phyloP scores from a whole-genome alignment of 805 yeast species.

The Suhomyces sp. region DNA sequence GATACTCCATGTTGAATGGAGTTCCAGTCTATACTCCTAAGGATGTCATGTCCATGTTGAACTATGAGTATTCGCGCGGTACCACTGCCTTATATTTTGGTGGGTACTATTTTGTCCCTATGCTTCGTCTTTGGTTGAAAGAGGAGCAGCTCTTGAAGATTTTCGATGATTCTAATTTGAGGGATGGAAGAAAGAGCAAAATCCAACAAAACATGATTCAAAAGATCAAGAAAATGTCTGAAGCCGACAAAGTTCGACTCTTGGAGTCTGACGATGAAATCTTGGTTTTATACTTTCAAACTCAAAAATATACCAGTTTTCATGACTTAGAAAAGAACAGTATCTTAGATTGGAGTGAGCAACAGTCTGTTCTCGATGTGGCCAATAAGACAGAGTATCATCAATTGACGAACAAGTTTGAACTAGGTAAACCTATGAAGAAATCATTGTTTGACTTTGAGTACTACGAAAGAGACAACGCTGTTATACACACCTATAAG shows the following conservation, averaged over 20 bases:
- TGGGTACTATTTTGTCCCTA: conserved; percentile 12
- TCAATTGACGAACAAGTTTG: conserved; percentile 6
- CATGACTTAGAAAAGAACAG: conserved; percentile 11
- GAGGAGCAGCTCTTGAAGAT: conserved; percentile 10
- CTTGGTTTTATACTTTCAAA: conserved; percentile 9
- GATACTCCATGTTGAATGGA: conserved; percentile 10
- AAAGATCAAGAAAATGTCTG: conserved; percentile 7
- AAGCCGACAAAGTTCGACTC: conserved; percentile 7
- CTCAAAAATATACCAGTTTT: conserved; percentile 9
- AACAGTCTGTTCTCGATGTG: conserved; percentile 3
- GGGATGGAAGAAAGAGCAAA: conserved; percentile 5
- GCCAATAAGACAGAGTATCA: conserved; percentile 7
- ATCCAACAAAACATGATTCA: conserved; percentile 13
- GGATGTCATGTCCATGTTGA: conserved; percentile 10
- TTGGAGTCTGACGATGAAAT: conserved; percentile 8
- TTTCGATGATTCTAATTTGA: conserved; percentile 9
- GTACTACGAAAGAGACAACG: conserved; percentile 8
- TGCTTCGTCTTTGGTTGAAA: conserved; percentile 10
- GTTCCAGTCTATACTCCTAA: conserved; percentile 14
- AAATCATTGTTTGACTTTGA: conserved; percentile 11
- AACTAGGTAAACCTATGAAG: conserved; percentile 7
- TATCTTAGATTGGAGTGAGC: conserved; percentile 4
- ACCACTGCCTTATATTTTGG: conserved; percentile 7
- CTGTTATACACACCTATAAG: no score
- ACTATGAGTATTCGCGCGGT: conserved; percentile 10